Evolutionary conservation across 228 moss, liverwort and hornwort genomes (phyloP).

Genomic region (Sphagnum magellanicum): DNA sequence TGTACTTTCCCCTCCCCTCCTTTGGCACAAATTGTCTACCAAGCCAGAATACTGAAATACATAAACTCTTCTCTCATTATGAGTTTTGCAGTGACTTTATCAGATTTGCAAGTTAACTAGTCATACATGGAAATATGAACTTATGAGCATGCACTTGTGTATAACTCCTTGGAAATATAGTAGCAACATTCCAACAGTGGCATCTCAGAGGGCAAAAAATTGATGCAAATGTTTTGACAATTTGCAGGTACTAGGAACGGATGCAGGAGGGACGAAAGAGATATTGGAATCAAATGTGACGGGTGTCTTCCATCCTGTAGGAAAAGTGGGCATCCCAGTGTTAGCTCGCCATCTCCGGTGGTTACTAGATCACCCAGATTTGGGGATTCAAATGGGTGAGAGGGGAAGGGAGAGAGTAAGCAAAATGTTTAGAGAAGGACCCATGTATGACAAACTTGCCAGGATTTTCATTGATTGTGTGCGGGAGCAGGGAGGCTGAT

Average conservation of each 20-base stretch:
- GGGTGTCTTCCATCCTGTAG: conserved; percentile 59
- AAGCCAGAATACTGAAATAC: background rate
- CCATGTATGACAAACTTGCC: conserved; percentile 65
- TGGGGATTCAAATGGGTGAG: conserved; percentile 52
- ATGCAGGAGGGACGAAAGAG: conserved; percentile 69
- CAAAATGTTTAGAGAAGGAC: conserved; percentile 30
- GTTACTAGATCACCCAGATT: conserved; percentile 31
- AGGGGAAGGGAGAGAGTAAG: conserved; percentile 39
- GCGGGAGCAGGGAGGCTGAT: conserved; percentile 36
- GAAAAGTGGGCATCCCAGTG: conserved; percentile 42
- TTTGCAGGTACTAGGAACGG: conserved; percentile 58
- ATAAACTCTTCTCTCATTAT: too few relatives aligned
- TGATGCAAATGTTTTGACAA: too few relatives aligned
- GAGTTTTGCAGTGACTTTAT: too few relatives aligned
- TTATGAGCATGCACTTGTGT: too few relatives aligned
- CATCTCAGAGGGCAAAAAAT: too few relatives aligned
- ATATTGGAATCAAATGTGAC: conserved; percentile 52
- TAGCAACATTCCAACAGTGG: too few relatives aligned
- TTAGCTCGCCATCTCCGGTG: conserved; percentile 42
- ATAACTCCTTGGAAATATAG: too few relatives aligned
- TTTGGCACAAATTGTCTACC: background rate
- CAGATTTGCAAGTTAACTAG: too few relatives aligned
- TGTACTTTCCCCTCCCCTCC: background rate
- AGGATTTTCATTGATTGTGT: conserved; percentile 37
- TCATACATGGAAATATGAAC: too few relatives aligned